These are phyloP conservation scores for Ceratocystis albifundus DNA, from an alignment of 2,329 filamentous ascomycete genomes.

Conservation along the genomic window DNA sequence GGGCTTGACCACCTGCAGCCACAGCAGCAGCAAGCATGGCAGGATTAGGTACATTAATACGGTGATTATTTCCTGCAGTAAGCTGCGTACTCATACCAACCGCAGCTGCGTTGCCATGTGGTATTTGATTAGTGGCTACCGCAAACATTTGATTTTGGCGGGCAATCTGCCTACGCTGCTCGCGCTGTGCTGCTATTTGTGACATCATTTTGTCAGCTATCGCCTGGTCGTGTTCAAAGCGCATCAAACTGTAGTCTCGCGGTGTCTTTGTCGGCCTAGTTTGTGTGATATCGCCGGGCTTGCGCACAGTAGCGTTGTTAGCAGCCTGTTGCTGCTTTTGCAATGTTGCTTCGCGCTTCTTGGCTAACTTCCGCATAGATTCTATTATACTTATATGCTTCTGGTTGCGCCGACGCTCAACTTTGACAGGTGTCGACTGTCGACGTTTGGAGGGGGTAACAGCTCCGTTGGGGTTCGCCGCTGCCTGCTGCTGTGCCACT, in stretches of 20 bases:
- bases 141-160: conserved; percentile 19
- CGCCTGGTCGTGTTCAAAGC: conserved; percentile 71
- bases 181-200: conserved; percentile 42
- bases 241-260: conserved; percentile 78
- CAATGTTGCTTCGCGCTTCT: conserved; percentile 74
- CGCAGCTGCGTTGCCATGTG: conserved; percentile 5
- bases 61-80: not conserved
- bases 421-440: conserved; percentile 58
- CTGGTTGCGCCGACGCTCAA: conserved; percentile 76
- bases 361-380: conserved; percentile 87
- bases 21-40: conserved; percentile 27
- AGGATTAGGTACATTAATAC: conserved; percentile 15
- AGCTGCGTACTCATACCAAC: conserved; percentile 11
- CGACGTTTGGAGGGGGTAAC: conserved; percentile 39
- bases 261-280: conserved; percentile 58
- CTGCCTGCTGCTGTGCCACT: conserved; percentile 35
- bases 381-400: conserved; percentile 83
- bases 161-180: conserved; percentile 36
- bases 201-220: conserved; percentile 46
- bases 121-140: not conserved
- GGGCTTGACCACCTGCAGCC: conserved; percentile 34
- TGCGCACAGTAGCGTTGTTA: conserved; percentile 67
- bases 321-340: conserved; percentile 87
- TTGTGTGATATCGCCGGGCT: conserved; percentile 52
- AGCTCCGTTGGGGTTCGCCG: conserved; percentile 19